Percentiles rank a stretch among this genome's conserved stretches.
Conservation (phyloP, 1,284 basidiomycete species). For the Testicularia cyperi region DNA sequence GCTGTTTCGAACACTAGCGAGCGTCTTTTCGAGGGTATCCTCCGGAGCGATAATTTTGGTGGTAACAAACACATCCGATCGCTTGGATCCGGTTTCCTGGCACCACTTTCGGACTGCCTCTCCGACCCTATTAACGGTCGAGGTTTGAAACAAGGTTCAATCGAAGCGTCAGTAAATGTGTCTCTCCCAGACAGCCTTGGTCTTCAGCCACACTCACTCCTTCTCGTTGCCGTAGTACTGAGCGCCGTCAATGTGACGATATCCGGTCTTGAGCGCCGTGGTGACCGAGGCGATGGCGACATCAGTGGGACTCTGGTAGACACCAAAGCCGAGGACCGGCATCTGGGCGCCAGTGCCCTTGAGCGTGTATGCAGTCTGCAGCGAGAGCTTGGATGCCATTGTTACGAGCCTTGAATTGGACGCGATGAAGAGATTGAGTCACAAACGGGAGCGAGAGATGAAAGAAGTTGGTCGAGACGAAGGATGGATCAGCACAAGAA, state of each 20-base stretch:
- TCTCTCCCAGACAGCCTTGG: no score
- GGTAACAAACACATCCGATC: conserved; percentile 30
- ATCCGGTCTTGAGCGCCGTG: conserved; percentile 25
- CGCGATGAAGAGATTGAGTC: no score
- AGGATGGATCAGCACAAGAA: no score
- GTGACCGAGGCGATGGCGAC: conserved; percentile 24
- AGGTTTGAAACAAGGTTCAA: no score
- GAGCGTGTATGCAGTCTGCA: conserved; percentile 16
- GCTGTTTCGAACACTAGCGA: conserved; percentile 18
- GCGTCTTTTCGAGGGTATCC: conserved; percentile 18
- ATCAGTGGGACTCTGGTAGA: conserved; percentile 28
- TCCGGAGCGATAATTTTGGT: conserved; percentile 30
- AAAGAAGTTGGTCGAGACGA: no score
- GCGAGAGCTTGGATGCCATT: conserved; percentile 18
- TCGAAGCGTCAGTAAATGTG: no score
- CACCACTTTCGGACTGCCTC: conserved; percentile 32
- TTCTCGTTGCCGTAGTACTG: conserved; percentile 39
- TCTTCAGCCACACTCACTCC: conserved; percentile 26
- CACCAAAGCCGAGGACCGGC: conserved; percentile 34
- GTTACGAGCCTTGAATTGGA: no score
- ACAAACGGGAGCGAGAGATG: no score
- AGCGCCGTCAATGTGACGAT: conserved; percentile 33
- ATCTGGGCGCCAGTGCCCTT: conserved; percentile 25
- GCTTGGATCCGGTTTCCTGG: conserved; percentile 17
- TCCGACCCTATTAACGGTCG: conserved; percentile 14